These are phyloP conservation scores for Triangularia setosa DNA, from an alignment of 2,329 filamentous ascomycete species.

Conservation along the genomic window DNA sequence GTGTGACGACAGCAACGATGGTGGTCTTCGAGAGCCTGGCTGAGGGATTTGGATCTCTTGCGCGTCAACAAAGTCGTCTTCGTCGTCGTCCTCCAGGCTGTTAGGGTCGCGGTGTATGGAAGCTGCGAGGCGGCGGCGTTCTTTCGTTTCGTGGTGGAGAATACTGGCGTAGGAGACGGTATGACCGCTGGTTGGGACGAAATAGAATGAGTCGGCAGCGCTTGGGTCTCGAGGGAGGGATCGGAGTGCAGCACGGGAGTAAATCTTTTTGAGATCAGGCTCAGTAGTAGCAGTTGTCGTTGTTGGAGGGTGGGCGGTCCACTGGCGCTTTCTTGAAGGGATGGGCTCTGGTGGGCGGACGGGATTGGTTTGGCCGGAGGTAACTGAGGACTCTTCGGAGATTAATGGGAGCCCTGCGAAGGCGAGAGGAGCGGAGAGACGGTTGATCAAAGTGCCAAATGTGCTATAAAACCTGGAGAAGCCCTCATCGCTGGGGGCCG, in stretches of 20 bases:
- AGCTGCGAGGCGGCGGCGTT: slow-evolving; percentile 57
- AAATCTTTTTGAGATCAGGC: slow-evolving; percentile 77
- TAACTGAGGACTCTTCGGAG: slow-evolving; percentile 41
- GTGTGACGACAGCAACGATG: slow-evolving; percentile 18
- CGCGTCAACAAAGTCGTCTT: slow-evolving; percentile 89
- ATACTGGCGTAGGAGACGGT: slow-evolving; percentile 94
- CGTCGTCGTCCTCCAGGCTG: slow-evolving; percentile 59
- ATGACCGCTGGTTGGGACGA: slow-evolving; percentile 86
- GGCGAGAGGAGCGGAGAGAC: slow-evolving; percentile 82
- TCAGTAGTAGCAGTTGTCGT: slow-evolving; percentile 40
- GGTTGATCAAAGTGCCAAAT: slow-evolving; percentile 84
- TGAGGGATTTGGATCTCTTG: slow-evolving; percentile 55
- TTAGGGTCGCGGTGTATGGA: slow-evolving; percentile 45
- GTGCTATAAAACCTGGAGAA: slow-evolving; percentile 91
- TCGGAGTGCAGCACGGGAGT: slow-evolving; percentile 78
- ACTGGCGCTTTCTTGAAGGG: slow-evolving; percentile 38
- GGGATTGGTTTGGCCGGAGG: slow-evolving; percentile 27
- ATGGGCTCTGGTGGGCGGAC: slow-evolving; percentile 38
- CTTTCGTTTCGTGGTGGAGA: slow-evolving; percentile 64
- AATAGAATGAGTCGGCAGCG: slow-evolving; percentile 78
- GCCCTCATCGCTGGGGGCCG: slow-evolving; percentile 59
- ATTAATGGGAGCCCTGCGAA: slow-evolving; percentile 87
- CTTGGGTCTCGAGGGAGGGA: slow-evolving; percentile 69
- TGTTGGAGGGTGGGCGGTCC: slow-evolving; percentile 36
- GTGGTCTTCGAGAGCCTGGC: not conserved